Evolutionary conservation across 768 basidiomycete species (phyloP).

Genomic region (Coprinopsis strossmayeri): DNA sequence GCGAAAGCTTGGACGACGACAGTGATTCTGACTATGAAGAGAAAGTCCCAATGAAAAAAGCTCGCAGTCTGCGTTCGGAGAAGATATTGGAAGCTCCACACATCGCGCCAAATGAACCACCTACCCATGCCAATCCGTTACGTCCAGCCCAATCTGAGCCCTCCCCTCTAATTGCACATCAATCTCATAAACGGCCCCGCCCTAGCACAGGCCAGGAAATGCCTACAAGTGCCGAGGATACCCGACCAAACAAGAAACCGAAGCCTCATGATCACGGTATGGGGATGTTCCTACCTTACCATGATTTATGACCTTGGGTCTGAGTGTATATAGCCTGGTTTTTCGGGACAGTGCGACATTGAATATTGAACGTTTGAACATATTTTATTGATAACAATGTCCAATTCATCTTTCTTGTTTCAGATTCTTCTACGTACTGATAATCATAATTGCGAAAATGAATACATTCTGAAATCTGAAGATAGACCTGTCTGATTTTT

Average conservation of each 20-base stretch:
- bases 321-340: too few species aligned
- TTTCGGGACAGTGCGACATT: too few species aligned
- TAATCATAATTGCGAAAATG: too few species aligned
- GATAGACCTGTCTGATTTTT: not conserved
- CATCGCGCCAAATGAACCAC: not conserved
- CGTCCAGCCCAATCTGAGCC: not conserved
- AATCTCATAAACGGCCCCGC: not conserved
- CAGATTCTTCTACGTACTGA: too few species aligned
- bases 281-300: too few species aligned
- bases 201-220: not conserved
- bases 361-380: too few species aligned
- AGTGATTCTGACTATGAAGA: slow-evolving; percentile 20
- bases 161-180: not conserved
- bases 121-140: too few species aligned
- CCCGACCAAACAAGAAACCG: not conserved
- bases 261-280: not conserved
- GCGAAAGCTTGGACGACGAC: slow-evolving; percentile 14
- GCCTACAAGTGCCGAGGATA: not conserved
- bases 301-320: not conserved
- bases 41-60: slow-evolving; percentile 3
- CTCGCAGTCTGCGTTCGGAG: not conserved
- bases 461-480: too few species aligned
- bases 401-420: too few species aligned
- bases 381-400: too few species aligned
- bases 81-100: not conserved